A percentile compares a stretch with the other conserved stretches of the same genome.
Conservation (phyloP, 805 yeast species). For the Ogataea paradorogensis region DNA sequence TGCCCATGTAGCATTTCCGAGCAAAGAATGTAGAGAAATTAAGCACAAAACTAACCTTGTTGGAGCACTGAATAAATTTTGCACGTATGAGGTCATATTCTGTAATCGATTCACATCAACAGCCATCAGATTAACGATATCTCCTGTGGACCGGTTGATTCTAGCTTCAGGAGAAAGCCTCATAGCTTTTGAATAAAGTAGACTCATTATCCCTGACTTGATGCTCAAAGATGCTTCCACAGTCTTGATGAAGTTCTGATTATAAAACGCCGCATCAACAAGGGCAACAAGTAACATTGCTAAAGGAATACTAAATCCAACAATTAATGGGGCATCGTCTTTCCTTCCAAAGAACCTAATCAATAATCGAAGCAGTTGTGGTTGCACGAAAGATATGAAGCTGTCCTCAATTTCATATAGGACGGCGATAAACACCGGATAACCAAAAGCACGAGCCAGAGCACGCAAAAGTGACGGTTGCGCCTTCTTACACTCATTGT, state of each 20-base stretch:
- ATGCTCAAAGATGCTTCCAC: conserved; percentile 62
- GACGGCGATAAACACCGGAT: conserved; percentile 34
- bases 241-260: conserved; percentile 62
- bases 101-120: conserved; percentile 71
- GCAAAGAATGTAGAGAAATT: conserved; percentile 48
- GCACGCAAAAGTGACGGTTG: conserved; percentile 35
- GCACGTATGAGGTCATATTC: conserved; percentile 52
- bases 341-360: conserved; percentile 41
- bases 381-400: conserved; percentile 44
- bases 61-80: conserved; percentile 58
- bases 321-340: conserved; percentile 43
- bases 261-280: conserved; percentile 57
- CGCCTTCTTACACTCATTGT: conserved; percentile 23
- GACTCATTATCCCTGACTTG: conserved; percentile 61
- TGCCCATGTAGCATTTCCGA: conserved; percentile 58
- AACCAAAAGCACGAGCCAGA: conserved; percentile 38
- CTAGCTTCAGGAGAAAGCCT: conserved; percentile 65
- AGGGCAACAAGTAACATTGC: conserved; percentile 63
- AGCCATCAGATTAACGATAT: conserved; percentile 72
- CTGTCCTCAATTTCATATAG: conserved; percentile 39
- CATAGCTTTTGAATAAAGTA: conserved; percentile 70
- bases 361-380: conserved; percentile 52
- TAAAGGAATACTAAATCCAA: conserved; percentile 62
- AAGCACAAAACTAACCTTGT: conserved; percentile 52
- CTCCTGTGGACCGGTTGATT: conserved; percentile 64